Percentiles rank a stretch among this genome's conserved stretches.
These are phyloP conservation scores for Crithidia acanthocephali DNA, from an alignment of 208 protist genomes.

Conservation along the genomic window DNA sequence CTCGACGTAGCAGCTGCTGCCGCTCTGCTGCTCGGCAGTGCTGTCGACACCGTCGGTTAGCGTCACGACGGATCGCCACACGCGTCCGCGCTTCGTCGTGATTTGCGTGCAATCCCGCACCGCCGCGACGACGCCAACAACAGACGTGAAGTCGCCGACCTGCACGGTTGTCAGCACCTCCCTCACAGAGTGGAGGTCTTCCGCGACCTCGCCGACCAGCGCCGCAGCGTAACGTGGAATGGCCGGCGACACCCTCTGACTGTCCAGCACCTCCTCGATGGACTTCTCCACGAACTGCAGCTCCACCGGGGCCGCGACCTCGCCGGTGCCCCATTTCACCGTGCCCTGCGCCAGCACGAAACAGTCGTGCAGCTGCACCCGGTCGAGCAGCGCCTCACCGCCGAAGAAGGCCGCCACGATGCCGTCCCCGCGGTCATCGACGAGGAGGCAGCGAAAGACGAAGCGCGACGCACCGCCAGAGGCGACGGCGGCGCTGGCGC, in stretches of 20 bases:
- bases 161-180: slow-evolving; percentile 27
- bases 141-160: slow-evolving; percentile 57
- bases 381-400: slow-evolving; percentile 18
- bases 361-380: slow-evolving; percentile 37
- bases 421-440: slow-evolving; percentile 61
- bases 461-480: slow-evolving; percentile 14
- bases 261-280: slow-evolving; percentile 21
- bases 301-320: slow-evolving; percentile 33
- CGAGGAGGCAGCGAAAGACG: slow-evolving; percentile 51
- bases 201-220: slow-evolving; percentile 44
- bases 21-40: too few species aligned
- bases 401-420: slow-evolving; percentile 41
- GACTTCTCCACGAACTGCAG: slow-evolving; percentile 57
- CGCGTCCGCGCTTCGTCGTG: slow-evolving; percentile 66
- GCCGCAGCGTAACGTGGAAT: slow-evolving; percentile 41
- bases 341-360: slow-evolving; percentile 33
- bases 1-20: slow-evolving; percentile 30
- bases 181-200: slow-evolving; percentile 32
- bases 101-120: slow-evolving; percentile 34
- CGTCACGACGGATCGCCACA: slow-evolving; percentile 44
- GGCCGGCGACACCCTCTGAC: background rate
- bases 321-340: slow-evolving; percentile 39
- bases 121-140: slow-evolving; percentile 47
- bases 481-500: slow-evolving; percentile 1
- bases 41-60: slow-evolving; percentile 21